phyloP scores from a whole-genome alignment of 805 yeast species.

The Metschnikowia lunata region DNA sequence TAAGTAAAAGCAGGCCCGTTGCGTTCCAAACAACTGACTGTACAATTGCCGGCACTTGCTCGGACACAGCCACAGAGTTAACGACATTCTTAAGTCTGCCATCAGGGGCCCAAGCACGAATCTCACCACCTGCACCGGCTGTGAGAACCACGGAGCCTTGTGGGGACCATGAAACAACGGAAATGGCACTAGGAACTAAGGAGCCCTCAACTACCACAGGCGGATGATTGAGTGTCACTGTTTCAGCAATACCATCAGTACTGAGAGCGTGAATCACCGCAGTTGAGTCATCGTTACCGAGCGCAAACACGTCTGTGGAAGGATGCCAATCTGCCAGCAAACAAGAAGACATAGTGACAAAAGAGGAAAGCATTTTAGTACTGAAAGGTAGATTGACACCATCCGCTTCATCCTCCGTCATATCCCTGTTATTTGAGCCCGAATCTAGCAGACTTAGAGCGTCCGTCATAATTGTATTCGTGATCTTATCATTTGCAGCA shows the following conservation, averaged over 20 bases:
- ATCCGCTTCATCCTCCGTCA: not conserved
- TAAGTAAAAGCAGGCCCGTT: constrained; percentile 49
- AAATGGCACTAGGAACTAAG: constrained; percentile 23
- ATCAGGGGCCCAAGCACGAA: constrained; percentile 72
- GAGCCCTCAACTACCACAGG: constrained; percentile 20
- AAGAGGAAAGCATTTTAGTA: constrained; percentile 38
- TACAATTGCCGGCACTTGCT: constrained; percentile 35
- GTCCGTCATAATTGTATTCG: not conserved
- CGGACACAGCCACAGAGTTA: constrained; percentile 18
- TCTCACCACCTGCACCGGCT: constrained; percentile 64
- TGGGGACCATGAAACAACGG: constrained; percentile 58
- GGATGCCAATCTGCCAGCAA: constrained; percentile 59
- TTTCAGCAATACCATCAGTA: constrained; percentile 24
- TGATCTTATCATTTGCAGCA: no score
- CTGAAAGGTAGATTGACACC: constrained; percentile 7
- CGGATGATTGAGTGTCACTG: constrained; percentile 33
- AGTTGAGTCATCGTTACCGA: constrained; percentile 48
- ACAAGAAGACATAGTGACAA: constrained; percentile 39
- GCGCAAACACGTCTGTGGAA: constrained; percentile 42
- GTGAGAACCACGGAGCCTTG: constrained; percentile 60
- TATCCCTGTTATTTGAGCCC: not conserved
- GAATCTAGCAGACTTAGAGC: not conserved
- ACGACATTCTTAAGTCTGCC: constrained; percentile 57
- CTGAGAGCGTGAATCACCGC: constrained; percentile 42
- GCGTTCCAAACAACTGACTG: constrained; percentile 58